Conservation (phyloP, 2,329 filamentous ascomycete species). For the Penicillium frequentans region DNA sequence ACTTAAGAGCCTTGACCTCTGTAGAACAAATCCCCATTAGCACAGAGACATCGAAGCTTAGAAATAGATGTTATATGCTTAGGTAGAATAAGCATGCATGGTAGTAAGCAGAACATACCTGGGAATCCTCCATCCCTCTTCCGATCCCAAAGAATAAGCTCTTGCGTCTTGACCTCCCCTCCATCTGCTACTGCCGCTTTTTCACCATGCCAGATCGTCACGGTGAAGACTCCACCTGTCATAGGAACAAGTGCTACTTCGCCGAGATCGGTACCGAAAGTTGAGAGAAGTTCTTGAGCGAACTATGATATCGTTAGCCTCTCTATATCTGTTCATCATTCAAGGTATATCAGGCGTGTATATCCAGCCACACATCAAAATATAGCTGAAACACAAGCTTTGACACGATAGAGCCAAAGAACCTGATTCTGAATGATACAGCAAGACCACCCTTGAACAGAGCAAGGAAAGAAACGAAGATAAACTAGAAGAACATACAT, state of each 20-base stretch:
- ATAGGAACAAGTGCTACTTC: constrained; percentile 85
- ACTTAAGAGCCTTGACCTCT: constrained; percentile 89
- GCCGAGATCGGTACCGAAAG: constrained; percentile 78
- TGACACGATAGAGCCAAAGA: too few species aligned
- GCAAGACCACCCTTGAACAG: background rate
- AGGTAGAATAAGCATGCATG: background rate
- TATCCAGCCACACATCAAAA: background rate
- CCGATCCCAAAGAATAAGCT: constrained; percentile 79
- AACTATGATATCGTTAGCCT: constrained; percentile 51
- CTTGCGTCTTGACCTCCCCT: constrained; percentile 34
- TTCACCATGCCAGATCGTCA: constrained; percentile 57
- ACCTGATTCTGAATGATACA: background rate
- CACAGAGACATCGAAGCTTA: background rate
- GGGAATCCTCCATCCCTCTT: constrained; percentile 87
- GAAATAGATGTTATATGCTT: background rate
- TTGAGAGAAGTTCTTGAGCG: constrained; percentile 92
- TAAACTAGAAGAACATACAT: constrained; percentile 56
- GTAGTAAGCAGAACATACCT: constrained; percentile 40
- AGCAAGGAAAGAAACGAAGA: background rate
- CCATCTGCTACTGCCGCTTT: constrained; percentile 1
- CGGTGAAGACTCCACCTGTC: constrained; percentile 79
- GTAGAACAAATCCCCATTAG: background rate
- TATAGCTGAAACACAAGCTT: background rate
- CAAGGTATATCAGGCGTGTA: background rate
- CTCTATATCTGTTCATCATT: too few species aligned